Percentiles rank a stretch among this genome's conserved stretches.
Conservation (phyloP, 2,329 filamentous ascomycete species). For the Cercospora citrullina region DNA sequence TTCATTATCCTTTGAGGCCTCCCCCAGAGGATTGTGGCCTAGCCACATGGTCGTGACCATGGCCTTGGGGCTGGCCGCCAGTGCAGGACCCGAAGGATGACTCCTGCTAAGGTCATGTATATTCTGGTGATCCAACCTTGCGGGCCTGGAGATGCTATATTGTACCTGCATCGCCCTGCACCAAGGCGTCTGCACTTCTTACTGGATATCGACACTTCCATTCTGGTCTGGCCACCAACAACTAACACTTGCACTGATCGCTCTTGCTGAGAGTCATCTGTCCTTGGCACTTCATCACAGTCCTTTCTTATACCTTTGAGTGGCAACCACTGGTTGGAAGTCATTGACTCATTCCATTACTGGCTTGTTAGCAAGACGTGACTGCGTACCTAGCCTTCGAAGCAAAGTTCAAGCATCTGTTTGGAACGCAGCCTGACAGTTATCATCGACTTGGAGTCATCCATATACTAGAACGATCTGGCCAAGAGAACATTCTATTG, state of each 20-base stretch:
- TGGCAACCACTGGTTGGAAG: background rate
- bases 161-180: conserved; percentile 26
- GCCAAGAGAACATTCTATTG: background rate
- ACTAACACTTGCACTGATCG: conserved; percentile 20
- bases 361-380: background rate
- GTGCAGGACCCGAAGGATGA: conserved; percentile 17
- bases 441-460: background rate
- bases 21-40: conserved; percentile 2
- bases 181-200: conserved; percentile 9
- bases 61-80: conserved; percentile 8
- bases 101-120: background rate
- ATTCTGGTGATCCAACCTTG: conserved; percentile 12
- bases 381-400: background rate
- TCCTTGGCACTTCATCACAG: conserved; percentile 5
- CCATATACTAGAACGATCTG: background rate
- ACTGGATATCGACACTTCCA: background rate
- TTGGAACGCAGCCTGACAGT: background rate
- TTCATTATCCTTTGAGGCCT: conserved; percentile 19
- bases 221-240: conserved; percentile 12
- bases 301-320: background rate
- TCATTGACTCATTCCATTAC: background rate
- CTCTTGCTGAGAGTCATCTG: conserved; percentile 8
- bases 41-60: conserved; percentile 9
- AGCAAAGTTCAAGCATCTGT: too few species aligned
- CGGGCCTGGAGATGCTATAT: conserved; percentile 15